Evolutionary conservation across 306 rosid species (phyloP).

Genomic region (Cucumis hystrix): DNA sequence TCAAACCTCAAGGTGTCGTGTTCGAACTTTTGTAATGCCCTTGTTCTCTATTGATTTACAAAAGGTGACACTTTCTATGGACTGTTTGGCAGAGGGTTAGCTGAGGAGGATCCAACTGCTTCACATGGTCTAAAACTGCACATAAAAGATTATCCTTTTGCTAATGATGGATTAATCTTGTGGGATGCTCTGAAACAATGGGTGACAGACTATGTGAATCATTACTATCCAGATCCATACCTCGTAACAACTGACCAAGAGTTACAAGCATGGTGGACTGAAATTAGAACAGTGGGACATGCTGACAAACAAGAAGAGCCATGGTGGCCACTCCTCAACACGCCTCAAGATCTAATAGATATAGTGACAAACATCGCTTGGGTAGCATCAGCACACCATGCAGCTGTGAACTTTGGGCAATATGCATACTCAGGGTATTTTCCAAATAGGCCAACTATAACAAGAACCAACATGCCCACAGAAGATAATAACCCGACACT

Average conservation of each 20-base stretch:
- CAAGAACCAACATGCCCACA: slow-evolving; percentile 43
- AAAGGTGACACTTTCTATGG: no score
- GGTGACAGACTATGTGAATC: slow-evolving; percentile 44
- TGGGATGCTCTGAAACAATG: slow-evolving; percentile 54
- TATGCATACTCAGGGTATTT: slow-evolving; percentile 45
- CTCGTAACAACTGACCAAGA: slow-evolving; percentile 29
- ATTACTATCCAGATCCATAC: slow-evolving; percentile 27
- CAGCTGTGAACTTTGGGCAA: slow-evolving; percentile 69
- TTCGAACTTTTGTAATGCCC: no score
- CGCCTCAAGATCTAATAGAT: slow-evolving; percentile 33
- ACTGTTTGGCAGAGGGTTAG: slow-evolving; percentile 34
- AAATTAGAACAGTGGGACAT: slow-evolving; percentile 46
- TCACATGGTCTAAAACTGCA: slow-evolving; percentile 51
- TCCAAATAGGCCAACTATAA: slow-evolving; percentile 53
- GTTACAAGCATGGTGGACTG: slow-evolving; percentile 80
- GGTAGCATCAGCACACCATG: slow-evolving; percentile 65
- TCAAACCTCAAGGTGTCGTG: no score
- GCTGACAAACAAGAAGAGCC: slow-evolving; percentile 61
- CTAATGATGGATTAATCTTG: slow-evolving; percentile 47
- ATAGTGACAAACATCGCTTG: slow-evolving; percentile 41
- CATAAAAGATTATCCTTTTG: slow-evolving; percentile 60
- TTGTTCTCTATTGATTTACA: no score
- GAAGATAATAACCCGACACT: slow-evolving; percentile 27
- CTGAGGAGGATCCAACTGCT: slow-evolving; percentile 42
- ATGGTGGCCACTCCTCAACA: slow-evolving; percentile 57